A percentile compares a stretch with the other conserved stretches of the same genome.
These are phyloP conservation scores for Abrus precatorius DNA, from an alignment of 306 rosid species.

Conservation along the genomic window DNA sequence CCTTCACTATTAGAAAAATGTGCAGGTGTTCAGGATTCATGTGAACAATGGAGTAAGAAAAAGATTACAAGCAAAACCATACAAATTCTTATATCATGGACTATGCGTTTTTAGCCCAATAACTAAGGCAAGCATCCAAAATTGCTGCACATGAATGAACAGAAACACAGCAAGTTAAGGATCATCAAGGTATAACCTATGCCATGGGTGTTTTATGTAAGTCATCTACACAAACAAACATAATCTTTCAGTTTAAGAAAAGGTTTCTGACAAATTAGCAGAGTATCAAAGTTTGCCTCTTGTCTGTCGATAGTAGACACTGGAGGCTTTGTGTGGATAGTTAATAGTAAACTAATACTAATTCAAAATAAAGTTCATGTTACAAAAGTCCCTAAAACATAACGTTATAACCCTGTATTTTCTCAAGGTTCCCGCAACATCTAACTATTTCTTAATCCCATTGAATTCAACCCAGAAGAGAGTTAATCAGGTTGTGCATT, in stretches of 20 bases:
- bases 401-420: neutral
- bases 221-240: constrained; percentile 24
- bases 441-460: constrained; percentile 27
- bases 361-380: neutral
- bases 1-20: neutral
- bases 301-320: constrained; percentile 24
- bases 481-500: constrained; percentile 42
- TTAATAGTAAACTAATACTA: constrained; percentile 36
- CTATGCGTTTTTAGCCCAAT: constrained; percentile 36
- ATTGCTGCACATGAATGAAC: constrained; percentile 41
- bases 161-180: constrained; percentile 53
- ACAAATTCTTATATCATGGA: constrained; percentile 3
- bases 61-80: constrained; percentile 22
- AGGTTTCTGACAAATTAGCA: constrained; percentile 47
- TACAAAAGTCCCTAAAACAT: neutral
- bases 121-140: constrained; percentile 51
- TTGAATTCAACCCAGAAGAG: constrained; percentile 7
- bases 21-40: neutral
- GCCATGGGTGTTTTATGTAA: constrained; percentile 30
- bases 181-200: constrained; percentile 42
- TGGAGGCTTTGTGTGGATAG: constrained; percentile 7
- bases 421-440: constrained; percentile 18
- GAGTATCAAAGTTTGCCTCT: constrained; percentile 53
- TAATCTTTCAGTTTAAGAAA: constrained; percentile 48
- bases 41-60: constrained; percentile 22